Evolutionary conservation across 495 filamentous ascomycete genomes (phyloP).

Genomic region (Aspergillus avenaceus): DNA sequence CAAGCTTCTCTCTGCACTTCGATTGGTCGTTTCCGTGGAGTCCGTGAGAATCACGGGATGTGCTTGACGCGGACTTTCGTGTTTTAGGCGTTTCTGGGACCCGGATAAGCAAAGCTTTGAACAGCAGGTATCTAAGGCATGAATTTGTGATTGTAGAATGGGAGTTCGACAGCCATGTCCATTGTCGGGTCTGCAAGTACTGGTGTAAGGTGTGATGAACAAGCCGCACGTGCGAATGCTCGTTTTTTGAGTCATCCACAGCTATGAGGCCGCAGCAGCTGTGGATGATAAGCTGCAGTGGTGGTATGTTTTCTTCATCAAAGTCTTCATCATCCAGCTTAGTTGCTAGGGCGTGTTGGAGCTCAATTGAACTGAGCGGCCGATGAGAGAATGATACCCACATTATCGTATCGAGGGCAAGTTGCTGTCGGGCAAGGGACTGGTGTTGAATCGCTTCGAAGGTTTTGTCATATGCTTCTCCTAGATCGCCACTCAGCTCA

Average conservation of each 20-base stretch:
- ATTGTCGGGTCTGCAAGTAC: background rate
- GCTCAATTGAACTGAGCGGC: background rate
- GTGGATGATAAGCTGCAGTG: background rate
- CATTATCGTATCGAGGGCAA: slow-evolving; percentile 1
- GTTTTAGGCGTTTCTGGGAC: background rate
- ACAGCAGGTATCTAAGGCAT: background rate
- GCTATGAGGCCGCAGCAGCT: slow-evolving; percentile 1
- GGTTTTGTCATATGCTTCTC: slow-evolving; percentile 4
- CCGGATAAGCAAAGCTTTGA: background rate
- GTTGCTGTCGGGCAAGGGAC: background rate
- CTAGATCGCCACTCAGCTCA: slow-evolving; percentile 1
- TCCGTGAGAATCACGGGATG: too few species aligned
- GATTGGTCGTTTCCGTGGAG: too few species aligned
- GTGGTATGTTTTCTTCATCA: background rate
- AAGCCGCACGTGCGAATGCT: background rate
- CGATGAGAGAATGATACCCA: slow-evolving; percentile 4
- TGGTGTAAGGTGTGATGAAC: slow-evolving; percentile 3
- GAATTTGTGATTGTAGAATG: background rate
- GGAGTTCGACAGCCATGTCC: background rate
- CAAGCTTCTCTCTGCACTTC: too few species aligned
- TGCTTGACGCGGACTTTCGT: too few species aligned
- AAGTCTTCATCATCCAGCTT: background rate
- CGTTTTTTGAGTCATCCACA: background rate
- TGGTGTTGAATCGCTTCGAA: slow-evolving; percentile 3
- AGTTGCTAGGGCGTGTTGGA: slow-evolving; percentile 2